A percentile compares a stretch with the other conserved stretches of the same genome.
Evolutionary conservation across 1,139 yeast species (phyloP).

Genomic region (Protomyces inouyei): DNA sequence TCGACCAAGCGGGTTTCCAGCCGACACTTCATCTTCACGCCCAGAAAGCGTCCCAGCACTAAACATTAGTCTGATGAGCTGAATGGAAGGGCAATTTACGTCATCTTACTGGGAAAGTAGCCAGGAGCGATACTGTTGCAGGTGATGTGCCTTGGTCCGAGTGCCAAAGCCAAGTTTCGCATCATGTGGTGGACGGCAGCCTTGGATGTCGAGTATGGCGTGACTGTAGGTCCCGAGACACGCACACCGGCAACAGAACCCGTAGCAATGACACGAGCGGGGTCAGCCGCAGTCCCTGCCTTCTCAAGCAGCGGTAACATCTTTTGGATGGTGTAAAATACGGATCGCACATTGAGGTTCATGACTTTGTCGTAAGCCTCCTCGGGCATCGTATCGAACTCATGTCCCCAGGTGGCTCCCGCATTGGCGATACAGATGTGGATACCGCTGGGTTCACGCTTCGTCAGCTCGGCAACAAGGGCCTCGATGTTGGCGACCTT

Average conservation of each 20-base stretch:
- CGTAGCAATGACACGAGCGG: conserved; percentile 62
- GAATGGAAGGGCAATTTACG: conserved; percentile 52
- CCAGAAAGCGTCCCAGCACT: conserved; percentile 51
- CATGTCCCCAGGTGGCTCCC: conserved; percentile 81
- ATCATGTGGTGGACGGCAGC: conserved; percentile 73
- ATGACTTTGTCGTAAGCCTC: conserved; percentile 54
- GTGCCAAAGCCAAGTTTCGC: conserved; percentile 61
- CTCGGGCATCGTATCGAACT: conserved; percentile 57
- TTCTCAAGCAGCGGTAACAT: conserved; percentile 55
- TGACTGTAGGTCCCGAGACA: conserved; percentile 36
- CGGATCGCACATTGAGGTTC: conserved; percentile 65
- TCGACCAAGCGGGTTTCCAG: conserved; percentile 53
- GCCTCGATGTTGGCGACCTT: conserved; percentile 49
- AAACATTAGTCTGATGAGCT: conserved; percentile 40
- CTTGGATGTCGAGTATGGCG: conserved; percentile 67
- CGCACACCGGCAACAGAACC: conserved; percentile 53
- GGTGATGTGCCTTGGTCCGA: conserved; percentile 62
- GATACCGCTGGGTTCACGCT: conserved; percentile 50
- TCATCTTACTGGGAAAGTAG: conserved; percentile 73
- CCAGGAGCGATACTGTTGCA: conserved; percentile 75
- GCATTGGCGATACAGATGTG: conserved; percentile 73
- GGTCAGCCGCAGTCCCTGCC: conserved; percentile 56
- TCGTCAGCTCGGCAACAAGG: conserved; percentile 47
- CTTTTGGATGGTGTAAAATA: conserved; percentile 60
- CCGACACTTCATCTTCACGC: conserved; percentile 45